A percentile compares a stretch with the other conserved stretches of the same genome.
phyloP scores from a whole-genome alignment of 2,329 filamentous ascomycete species.

The Fulvia fulva region DNA sequence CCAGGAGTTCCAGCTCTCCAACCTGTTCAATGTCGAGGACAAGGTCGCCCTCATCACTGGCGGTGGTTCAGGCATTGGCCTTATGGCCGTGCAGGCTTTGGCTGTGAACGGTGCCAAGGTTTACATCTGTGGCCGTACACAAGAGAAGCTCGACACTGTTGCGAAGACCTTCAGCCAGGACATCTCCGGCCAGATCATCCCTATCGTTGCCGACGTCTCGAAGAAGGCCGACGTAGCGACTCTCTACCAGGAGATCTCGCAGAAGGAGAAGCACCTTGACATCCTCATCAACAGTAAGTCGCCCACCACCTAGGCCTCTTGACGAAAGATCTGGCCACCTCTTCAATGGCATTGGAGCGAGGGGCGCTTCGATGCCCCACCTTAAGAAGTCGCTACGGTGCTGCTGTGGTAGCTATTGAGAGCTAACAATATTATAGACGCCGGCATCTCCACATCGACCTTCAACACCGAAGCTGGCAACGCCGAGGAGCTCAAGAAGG shows the following conservation, averaged over 20 bases:
- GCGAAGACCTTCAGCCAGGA: slow-evolving; percentile 42
- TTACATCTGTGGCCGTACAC: slow-evolving; percentile 46
- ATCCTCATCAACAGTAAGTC: slow-evolving; percentile 44
- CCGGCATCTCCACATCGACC: slow-evolving; percentile 41
- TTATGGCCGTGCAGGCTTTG: slow-evolving; percentile 46
- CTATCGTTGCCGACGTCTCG: slow-evolving; percentile 43
- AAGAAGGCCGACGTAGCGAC: slow-evolving; percentile 42
- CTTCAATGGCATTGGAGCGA: too few species aligned
- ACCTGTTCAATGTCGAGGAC: slow-evolving; percentile 38
- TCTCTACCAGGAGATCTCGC: slow-evolving; percentile 42
- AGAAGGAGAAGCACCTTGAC: slow-evolving; percentile 43
- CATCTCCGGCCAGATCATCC: slow-evolving; percentile 45
- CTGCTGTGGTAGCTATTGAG: too few species aligned
- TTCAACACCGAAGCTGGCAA: slow-evolving; percentile 35
- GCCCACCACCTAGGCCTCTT: too few species aligned
- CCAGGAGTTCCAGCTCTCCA: slow-evolving; percentile 31
- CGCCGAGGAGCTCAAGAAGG: slow-evolving; percentile 43
- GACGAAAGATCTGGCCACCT: too few species aligned
- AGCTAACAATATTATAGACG: not conserved
- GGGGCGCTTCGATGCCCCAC: too few species aligned
- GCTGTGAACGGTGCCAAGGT: slow-evolving; percentile 42
- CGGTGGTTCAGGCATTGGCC: slow-evolving; percentile 45
- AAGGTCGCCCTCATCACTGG: slow-evolving; percentile 44
- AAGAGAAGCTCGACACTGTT: slow-evolving; percentile 48
- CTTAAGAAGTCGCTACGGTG: too few species aligned